Conservation (phyloP, 208 protist genomes). For the Leishmania guyanensis region DNA sequence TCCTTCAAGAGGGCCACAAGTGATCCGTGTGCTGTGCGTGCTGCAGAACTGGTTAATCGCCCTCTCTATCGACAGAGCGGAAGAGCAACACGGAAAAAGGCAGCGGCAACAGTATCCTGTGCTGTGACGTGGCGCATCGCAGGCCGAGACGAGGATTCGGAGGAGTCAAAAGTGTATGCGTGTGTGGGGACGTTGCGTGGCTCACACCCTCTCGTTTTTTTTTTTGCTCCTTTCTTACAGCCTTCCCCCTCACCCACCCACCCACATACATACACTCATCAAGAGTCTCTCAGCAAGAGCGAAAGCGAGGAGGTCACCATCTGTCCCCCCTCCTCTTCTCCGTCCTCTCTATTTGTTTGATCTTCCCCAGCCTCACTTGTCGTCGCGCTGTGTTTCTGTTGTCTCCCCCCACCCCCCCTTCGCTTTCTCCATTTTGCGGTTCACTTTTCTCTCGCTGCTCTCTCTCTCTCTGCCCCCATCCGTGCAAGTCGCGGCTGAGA, state of each 20-base stretch:
- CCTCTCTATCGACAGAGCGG: background rate
- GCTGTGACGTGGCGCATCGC: background rate
- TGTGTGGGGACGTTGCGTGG: background rate
- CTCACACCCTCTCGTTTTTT: background rate
- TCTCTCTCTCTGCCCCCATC: background rate
- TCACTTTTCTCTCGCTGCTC: background rate
- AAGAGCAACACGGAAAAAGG: background rate
- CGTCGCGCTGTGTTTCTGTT: background rate
- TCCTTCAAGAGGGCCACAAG: no score
- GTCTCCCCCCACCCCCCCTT: background rate
- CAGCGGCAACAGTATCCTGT: background rate
- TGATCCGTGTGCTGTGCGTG: background rate
- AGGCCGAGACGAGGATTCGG: background rate
- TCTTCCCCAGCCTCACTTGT: background rate
- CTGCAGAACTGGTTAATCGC: background rate
- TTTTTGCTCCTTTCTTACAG: background rate
- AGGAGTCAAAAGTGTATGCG: background rate
- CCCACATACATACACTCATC: background rate
- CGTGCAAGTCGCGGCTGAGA: background rate
- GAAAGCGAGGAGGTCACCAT: background rate
- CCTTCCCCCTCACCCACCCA: background rate
- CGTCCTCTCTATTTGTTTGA: background rate
- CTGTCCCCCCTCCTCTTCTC: background rate
- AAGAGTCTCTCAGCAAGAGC: background rate
- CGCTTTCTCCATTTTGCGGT: background rate